Conservation (phyloP, 805 yeast genomes). For the Candida chilensis region DNA sequence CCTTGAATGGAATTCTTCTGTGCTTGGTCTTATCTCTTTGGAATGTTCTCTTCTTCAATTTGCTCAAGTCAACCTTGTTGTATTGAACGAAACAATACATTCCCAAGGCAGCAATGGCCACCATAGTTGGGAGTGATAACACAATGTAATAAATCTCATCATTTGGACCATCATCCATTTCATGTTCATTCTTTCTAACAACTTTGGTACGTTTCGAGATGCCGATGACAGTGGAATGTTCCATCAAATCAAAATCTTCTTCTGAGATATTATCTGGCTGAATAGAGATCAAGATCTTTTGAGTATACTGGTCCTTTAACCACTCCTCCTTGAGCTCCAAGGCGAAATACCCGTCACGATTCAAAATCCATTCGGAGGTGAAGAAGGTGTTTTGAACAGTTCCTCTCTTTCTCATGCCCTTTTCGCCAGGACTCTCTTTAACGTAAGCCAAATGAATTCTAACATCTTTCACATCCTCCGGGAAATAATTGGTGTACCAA, state of each 20-base stretch:
- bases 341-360: slow-evolving; percentile 55
- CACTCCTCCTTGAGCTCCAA: slow-evolving; percentile 54
- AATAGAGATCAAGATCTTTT: slow-evolving; percentile 54
- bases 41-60: slow-evolving; percentile 21
- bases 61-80: slow-evolving; percentile 40
- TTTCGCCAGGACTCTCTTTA: slow-evolving; percentile 41
- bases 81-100: slow-evolving; percentile 57
- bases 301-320: slow-evolving; percentile 45
- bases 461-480: slow-evolving; percentile 46
- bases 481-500: slow-evolving; percentile 69
- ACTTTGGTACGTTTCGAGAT: slow-evolving; percentile 46
- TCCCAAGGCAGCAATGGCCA: slow-evolving; percentile 44
- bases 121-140: slow-evolving; percentile 60
- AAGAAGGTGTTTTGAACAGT: slow-evolving; percentile 39
- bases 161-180: slow-evolving; percentile 35
- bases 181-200: slow-evolving; percentile 33
- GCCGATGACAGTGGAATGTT: slow-evolving; percentile 28
- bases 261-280: slow-evolving; percentile 64
- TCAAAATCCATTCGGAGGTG: slow-evolving; percentile 62
- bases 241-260: slow-evolving; percentile 52
- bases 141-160: slow-evolving; percentile 53
- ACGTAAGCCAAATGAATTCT: slow-evolving; percentile 60
- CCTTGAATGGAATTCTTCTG: slow-evolving; percentile 16
- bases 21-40: slow-evolving; percentile 15
- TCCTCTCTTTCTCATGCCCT: slow-evolving; percentile 44